phyloP scores from a whole-genome alignment of 179 eudicot genomes.

The Dionaea muscipula region DNA sequence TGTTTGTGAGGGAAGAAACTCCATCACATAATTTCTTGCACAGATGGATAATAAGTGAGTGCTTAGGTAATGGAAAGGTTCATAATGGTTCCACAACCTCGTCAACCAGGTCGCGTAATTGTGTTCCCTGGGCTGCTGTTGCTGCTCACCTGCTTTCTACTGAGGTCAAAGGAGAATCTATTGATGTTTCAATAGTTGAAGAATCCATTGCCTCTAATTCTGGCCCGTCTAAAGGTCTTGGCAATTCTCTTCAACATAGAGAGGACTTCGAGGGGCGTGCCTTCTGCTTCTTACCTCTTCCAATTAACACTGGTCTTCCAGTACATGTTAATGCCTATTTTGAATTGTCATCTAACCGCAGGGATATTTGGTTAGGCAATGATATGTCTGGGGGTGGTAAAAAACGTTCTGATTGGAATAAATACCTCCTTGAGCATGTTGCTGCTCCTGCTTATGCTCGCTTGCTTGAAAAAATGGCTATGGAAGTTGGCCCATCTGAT shows the following conservation, averaged over 20 bases:
- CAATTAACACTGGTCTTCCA: slow-evolving; percentile 82
- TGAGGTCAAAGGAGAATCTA: slow-evolving; percentile 25
- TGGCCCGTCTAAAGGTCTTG: slow-evolving; percentile 24
- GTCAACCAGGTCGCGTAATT: slow-evolving; percentile 39
- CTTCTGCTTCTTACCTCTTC: slow-evolving; percentile 94
- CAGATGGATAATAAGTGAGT: slow-evolving; percentile 84
- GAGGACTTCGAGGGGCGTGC: slow-evolving; percentile 86
- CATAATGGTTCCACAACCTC: slow-evolving; percentile 27
- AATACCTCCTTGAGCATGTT: slow-evolving; percentile 83
- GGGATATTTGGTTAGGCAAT: slow-evolving; percentile 99
- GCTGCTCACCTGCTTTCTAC: slow-evolving; percentile 58
- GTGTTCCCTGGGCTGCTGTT: slow-evolving; percentile 91
- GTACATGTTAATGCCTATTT: slow-evolving; percentile 93
- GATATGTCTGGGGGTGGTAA: slow-evolving; percentile 99
- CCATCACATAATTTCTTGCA: slow-evolving; percentile 37
- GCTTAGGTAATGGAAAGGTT: slow-evolving; percentile 45
- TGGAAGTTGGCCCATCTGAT: slow-evolving; percentile 73
- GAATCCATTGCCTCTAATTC: slow-evolving; percentile 22
- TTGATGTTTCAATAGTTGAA: slow-evolving; percentile 21
- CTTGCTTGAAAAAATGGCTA: slow-evolving; percentile 76
- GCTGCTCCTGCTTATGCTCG: slow-evolving; percentile 95
- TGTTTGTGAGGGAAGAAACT: slow-evolving; percentile 58
- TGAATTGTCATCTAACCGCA: slow-evolving; percentile 92
- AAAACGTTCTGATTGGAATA: slow-evolving; percentile 94
- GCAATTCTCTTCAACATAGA: slow-evolving; percentile 17